A percentile compares a stretch with the other conserved stretches of the same genome.
Conservation (phyloP, 1,139 yeast genomes). For the Entelexis sorbosivorans region DNA sequence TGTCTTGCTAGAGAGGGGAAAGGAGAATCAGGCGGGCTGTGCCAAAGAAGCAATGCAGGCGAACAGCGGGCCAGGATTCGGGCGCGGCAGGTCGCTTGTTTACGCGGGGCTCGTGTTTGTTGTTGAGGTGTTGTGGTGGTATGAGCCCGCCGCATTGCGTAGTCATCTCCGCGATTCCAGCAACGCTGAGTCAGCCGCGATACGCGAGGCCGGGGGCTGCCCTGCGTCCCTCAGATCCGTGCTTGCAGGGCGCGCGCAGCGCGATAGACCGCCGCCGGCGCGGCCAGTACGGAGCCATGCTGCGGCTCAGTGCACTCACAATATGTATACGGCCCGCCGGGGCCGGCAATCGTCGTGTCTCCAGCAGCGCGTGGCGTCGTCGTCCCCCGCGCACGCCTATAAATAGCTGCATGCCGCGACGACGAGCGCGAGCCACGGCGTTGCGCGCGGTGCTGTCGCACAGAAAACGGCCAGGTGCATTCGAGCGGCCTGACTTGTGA, state of each 20-base stretch:
- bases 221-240: neutral
- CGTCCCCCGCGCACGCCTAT: no score
- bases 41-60: neutral
- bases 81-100: neutral
- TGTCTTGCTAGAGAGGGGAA: neutral
- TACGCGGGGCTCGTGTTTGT: neutral
- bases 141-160: neutral
- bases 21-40: neutral
- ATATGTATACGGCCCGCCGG: no score
- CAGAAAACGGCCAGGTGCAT: no score
- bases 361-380: no score
- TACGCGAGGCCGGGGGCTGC: neutral
- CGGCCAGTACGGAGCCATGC: no score
- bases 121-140: neutral
- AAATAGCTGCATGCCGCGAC: neutral
- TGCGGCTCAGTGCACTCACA: no score
- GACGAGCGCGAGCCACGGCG: no score
- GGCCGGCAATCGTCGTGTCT: no score
- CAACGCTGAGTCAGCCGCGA: slow-evolving; percentile 1
- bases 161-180: slow-evolving; percentile 1
- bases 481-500: neutral
- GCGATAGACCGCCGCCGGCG: no score
- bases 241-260: neutral
- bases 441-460: no score
- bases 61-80: neutral